Base-by-base conservation (phyloP, 2,329 filamentous ascomycete genomes). In the Alternaria longipes region DNA sequence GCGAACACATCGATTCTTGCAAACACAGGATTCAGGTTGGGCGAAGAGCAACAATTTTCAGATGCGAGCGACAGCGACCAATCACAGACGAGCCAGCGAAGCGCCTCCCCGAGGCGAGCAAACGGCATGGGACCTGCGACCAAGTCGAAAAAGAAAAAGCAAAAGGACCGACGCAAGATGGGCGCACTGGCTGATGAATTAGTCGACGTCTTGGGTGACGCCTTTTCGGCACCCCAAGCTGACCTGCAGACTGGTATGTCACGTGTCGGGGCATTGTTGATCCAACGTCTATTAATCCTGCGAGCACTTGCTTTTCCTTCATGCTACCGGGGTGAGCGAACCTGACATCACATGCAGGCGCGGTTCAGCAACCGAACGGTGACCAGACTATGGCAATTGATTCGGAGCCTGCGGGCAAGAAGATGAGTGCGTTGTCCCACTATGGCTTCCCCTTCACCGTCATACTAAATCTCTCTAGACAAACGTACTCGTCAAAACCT, bases 11-110 rank as follows among this genome's bases (percentile, higher is more conserved):
- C 54, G 5, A 30, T 16, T 16, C 16, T 42, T 7, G 22, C 56
- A 5, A 38, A 61, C 36, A 54, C 64, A 26, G 57, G 56, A 41
- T 71, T 71, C 45, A 65, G 69, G 38, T 40, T 69, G 49, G 56
- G 38, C 26, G 59, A 62, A 3, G 59, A 60, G 8, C 20, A 53
- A 18, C 50, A 56, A 22, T 55, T 63, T 44, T 64, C 66, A 34
- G 68, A 69, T 45, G 64, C 57, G 36, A 72, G 68, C 56, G 68
- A 70, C 45, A 60, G 55, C 36, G 68, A 70, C 68, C 69, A 70
- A 70, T 70, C 69, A 67, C 64, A 64, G 20, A 56, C 56, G 16
- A 72, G 66, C 54, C 59, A 64, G 59, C 66, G 61, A 51, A 67
- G 62, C 56, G 54, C 64, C 24, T 70, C 69, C 51, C 65, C 66